These are phyloP conservation scores for Castanea mollissima DNA, from an alignment of 306 rosid genomes.

Conservation along the genomic window DNA sequence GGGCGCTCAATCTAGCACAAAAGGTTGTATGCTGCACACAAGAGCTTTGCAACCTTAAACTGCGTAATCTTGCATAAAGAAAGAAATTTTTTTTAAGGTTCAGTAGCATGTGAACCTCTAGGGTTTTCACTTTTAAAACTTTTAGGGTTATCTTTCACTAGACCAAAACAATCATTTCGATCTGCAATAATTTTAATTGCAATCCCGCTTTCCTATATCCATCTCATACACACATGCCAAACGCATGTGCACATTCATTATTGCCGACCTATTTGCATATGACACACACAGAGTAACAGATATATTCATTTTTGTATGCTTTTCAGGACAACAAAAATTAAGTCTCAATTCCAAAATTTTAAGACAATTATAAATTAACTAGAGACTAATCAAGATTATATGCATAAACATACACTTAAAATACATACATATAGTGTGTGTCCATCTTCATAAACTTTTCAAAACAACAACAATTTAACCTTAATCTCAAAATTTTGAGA, in stretches of 20 bases:
- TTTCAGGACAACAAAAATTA: no score
- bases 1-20: neutral
- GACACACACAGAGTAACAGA: no score
- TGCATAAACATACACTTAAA: neutral
- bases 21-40: neutral
- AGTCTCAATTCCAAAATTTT: no score
- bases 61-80: neutral
- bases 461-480: no score
- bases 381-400: no score
- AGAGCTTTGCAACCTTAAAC: neutral
- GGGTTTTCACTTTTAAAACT: neutral
- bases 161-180: neutral
- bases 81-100: neutral
- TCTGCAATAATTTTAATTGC: neutral
- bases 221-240: neutral
- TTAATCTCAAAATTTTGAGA: no score
- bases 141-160: neutral
- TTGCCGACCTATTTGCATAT: neutral
- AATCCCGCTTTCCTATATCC: neutral
- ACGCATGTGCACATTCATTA: neutral
- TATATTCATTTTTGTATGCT: no score
- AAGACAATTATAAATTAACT: no score
- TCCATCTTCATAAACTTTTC: no score
- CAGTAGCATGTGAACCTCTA: neutral
- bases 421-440: neutral